These are phyloP conservation scores for Neofusicoccum kwambonambiense DNA, from an alignment of 2,329 filamentous ascomycete genomes.

Conservation along the genomic window DNA sequence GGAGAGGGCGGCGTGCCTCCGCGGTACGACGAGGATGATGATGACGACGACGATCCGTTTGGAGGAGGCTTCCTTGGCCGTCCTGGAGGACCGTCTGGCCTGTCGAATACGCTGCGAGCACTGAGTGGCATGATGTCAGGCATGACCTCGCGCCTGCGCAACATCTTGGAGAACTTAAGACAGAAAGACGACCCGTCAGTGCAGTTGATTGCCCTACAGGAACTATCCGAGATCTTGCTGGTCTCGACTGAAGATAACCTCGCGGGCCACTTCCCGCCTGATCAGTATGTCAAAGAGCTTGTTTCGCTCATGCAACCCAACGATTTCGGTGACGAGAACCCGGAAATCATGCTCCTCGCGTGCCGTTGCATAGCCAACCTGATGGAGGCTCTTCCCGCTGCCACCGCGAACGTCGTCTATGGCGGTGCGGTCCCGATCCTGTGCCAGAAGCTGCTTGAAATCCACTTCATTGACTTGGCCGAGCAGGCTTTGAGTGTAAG, in stretches of 20 bases:
- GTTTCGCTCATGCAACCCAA: slow-evolving; percentile 88
- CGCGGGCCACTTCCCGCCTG: slow-evolving; percentile 89
- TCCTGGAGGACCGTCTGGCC: slow-evolving; percentile 58
- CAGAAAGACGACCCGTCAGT: slow-evolving; percentile 82
- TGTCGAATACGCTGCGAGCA: slow-evolving; percentile 80
- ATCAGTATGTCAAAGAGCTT: slow-evolving; percentile 92
- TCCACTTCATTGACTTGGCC: slow-evolving; percentile 94
- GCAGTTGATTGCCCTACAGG: slow-evolving; percentile 88
- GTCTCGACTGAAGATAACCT: slow-evolving; percentile 97
- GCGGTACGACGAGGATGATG: slow-evolving; percentile 51
- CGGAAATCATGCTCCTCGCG: slow-evolving; percentile 94
- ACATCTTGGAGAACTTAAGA: slow-evolving; percentile 59
- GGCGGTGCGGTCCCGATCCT: slow-evolving; percentile 93
- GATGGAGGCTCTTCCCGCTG: slow-evolving; percentile 93
- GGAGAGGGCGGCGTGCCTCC: slow-evolving; percentile 60
- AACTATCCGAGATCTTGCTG: slow-evolving; percentile 87
- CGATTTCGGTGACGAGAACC: slow-evolving; percentile 84
- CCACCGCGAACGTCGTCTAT: slow-evolving; percentile 93
- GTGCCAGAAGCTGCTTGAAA: slow-evolving; percentile 92
- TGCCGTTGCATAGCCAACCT: slow-evolving; percentile 94
- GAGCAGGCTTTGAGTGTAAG: slow-evolving; percentile 86
- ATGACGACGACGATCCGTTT: slow-evolving; percentile 61
- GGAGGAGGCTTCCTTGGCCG: slow-evolving; percentile 65
- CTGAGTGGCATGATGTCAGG: slow-evolving; percentile 91
- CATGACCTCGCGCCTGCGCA: slow-evolving; percentile 74